Evolutionary conservation across 2,329 filamentous ascomycete species (phyloP).

Genomic region (Aspergillus sp.): DNA sequence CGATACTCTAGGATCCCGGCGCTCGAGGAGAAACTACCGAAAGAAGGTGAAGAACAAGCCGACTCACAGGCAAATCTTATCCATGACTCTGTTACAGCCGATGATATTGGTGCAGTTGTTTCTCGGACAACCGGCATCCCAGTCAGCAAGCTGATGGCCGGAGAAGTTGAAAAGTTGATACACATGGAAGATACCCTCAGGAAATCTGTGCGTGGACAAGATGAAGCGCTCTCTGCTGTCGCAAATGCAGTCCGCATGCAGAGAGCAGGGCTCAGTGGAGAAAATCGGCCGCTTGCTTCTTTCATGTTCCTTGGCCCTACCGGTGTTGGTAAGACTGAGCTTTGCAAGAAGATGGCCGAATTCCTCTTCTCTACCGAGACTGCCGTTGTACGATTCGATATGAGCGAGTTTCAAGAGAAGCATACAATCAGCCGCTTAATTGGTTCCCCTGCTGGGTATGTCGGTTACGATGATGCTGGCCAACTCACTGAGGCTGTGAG

Average conservation of each 20-base stretch:
- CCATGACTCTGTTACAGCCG: conserved; percentile 90
- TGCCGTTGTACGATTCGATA: conserved; percentile 92
- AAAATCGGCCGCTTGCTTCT: conserved; percentile 86
- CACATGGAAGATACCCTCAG: conserved; percentile 91
- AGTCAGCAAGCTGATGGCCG: conserved; percentile 85
- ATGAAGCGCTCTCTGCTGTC: conserved; percentile 87
- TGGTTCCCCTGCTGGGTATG: conserved; percentile 88
- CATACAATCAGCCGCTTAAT: conserved; percentile 93
- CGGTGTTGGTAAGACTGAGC: conserved; percentile 93
- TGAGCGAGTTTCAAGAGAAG: conserved; percentile 97
- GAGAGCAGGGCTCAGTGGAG: conserved; percentile 83
- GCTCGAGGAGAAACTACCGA: conserved; percentile 75
- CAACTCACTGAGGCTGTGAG: conserved; percentile 94
- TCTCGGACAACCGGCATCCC: conserved; percentile 91
- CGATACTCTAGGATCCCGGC: conserved; percentile 83
- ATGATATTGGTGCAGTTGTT: conserved; percentile 91
- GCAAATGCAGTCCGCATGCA: conserved; percentile 93
- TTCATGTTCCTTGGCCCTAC: conserved; percentile 99
- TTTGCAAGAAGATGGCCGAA: conserved; percentile 91
- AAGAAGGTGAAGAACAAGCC: conserved; percentile 60
- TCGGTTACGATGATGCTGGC: conserved; percentile 94
- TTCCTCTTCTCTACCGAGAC: conserved; percentile 92
- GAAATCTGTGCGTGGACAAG: conserved; percentile 83
- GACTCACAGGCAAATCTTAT: conserved; percentile 62
- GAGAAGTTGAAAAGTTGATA: conserved; percentile 91